phyloP scores from a whole-genome alignment of 1,284 basidiomycete genomes.

The Cryptococcus depauperatus region DNA sequence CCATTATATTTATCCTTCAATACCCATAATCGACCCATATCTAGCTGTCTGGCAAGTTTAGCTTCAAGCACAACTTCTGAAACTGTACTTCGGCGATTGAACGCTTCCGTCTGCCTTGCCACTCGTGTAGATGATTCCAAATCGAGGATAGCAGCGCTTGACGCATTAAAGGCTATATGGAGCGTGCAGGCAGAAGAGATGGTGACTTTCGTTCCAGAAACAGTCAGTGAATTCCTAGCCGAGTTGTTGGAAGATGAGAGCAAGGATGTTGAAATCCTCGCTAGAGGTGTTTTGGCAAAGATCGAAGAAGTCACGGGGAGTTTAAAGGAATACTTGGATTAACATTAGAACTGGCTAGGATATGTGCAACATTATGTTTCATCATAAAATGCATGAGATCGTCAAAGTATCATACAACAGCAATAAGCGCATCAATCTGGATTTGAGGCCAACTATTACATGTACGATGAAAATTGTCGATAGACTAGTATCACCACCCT shows the following conservation, averaged over 20 bases:
- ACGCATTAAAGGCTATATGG: slow-evolving; percentile 69
- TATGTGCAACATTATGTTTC: neutral
- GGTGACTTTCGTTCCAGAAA: slow-evolving; percentile 50
- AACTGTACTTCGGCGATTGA: slow-evolving; percentile 64
- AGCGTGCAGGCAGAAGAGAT: slow-evolving; percentile 53
- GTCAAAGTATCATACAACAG: neutral
- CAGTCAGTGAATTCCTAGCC: slow-evolving; percentile 48
- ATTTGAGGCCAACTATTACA: no score
- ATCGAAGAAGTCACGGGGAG: slow-evolving; percentile 47
- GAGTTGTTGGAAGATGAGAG: slow-evolving; percentile 50
- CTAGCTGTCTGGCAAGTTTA: slow-evolving; percentile 52
- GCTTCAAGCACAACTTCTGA: slow-evolving; percentile 54
- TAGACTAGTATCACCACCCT: slow-evolving; percentile 28
- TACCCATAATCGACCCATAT: slow-evolving; percentile 21
- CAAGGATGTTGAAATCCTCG: slow-evolving; percentile 42
- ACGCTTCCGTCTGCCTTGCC: slow-evolving; percentile 75
- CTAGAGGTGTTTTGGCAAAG: slow-evolving; percentile 43
- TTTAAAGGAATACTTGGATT: slow-evolving; percentile 44
- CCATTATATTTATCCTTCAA: slow-evolving; percentile 44
- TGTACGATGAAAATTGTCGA: no score
- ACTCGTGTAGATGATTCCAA: slow-evolving; percentile 69
- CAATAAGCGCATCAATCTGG: no score
- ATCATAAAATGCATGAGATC: neutral
- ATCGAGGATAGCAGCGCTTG: slow-evolving; percentile 61
- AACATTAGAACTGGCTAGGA: slow-evolving; percentile 1